These are phyloP conservation scores for Aspergillus carbonarius DNA, from an alignment of 2,329 filamentous ascomycete genomes.

Conservation along the genomic window DNA sequence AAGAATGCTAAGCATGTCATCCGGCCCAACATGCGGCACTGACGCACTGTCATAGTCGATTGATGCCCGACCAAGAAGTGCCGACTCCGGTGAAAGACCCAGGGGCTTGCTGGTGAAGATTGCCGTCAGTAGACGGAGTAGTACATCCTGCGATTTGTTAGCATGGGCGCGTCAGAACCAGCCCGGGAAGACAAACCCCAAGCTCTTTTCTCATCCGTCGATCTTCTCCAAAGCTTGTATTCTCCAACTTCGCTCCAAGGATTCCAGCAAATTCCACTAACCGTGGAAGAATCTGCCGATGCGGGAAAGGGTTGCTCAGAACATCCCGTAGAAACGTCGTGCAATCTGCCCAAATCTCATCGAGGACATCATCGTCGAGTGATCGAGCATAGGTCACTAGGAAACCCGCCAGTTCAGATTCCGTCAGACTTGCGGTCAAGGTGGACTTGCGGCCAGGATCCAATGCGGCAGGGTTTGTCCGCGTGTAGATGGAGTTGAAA, in stretches of 20 bases:
- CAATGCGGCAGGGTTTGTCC: constrained; percentile 79
- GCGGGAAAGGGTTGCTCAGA: constrained; percentile 88
- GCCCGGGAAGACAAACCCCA: constrained; percentile 59
- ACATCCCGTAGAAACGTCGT: constrained; percentile 87
- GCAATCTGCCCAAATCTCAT: constrained; percentile 97
- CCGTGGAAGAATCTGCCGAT: constrained; percentile 82
- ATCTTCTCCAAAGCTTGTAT: constrained; percentile 96
- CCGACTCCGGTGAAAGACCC: constrained; percentile 63
- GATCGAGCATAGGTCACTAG: constrained; percentile 86
- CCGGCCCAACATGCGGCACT: constrained; percentile 52
- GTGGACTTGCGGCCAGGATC: constrained; percentile 81
- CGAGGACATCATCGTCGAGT: constrained; percentile 93
- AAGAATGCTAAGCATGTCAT: constrained; percentile 78
- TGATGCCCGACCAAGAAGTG: constrained; percentile 40
- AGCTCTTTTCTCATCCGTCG: constrained; percentile 86
- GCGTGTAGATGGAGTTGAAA: constrained; percentile 94
- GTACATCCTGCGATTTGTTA: constrained; percentile 67
- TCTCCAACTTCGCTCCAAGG: constrained; percentile 91
- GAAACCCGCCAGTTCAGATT: constrained; percentile 83
- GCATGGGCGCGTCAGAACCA: constrained; percentile 4
- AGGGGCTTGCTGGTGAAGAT: constrained; percentile 87
- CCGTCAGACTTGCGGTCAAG: constrained; percentile 78
- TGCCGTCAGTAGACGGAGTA: constrained; percentile 83
- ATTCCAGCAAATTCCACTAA: constrained; percentile 87
- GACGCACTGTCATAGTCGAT: constrained; percentile 42